Conservation (phyloP, 441 rosid genomes). For the Brassica hybrid region DNA sequence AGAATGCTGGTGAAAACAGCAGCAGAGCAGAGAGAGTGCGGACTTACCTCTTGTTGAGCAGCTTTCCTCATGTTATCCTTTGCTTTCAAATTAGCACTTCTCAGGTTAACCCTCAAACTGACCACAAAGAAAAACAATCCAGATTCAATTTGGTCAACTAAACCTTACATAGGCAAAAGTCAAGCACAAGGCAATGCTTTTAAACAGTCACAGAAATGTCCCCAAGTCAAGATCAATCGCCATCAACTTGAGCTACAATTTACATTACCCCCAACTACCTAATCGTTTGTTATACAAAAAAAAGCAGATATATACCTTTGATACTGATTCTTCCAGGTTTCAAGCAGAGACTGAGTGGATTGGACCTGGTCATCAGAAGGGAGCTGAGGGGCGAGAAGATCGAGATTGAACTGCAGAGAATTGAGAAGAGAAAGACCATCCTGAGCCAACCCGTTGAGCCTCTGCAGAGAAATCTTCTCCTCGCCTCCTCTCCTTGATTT, state of each 20-base stretch:
- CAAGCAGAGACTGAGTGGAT: conserved; percentile 64
- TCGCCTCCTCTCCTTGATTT: conserved; percentile 42
- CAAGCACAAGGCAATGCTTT: not conserved
- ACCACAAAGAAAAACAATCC: conserved; percentile 17
- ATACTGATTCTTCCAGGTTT: conserved; percentile 67
- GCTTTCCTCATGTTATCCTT: conserved; percentile 85
- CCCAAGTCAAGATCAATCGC: not conserved
- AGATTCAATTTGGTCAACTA: too few relatives aligned
- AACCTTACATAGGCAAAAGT: not conserved
- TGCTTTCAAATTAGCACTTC: conserved; percentile 94
- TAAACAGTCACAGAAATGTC: not conserved
- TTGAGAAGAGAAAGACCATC: conserved; percentile 82
- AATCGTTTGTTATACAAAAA: not conserved
- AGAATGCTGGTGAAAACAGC: not conserved
- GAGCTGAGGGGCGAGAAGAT: conserved; percentile 86
- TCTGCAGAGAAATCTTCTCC: conserved; percentile 66
- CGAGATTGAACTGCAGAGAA: conserved; percentile 75
- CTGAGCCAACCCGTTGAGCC: conserved; percentile 82
- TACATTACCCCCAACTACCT: not conserved
- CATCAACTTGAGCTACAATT: not conserved
- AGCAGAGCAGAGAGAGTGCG: conserved; percentile 8
- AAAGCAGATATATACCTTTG: conserved; percentile 56
- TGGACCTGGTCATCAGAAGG: conserved; percentile 67
- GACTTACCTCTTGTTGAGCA: conserved; percentile 78
- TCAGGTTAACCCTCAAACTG: conserved; percentile 71